A percentile compares a stretch with the other conserved stretches of the same genome.
Conservation (phyloP, 148 eudicot species). For the Linanthus parryae region DNA sequence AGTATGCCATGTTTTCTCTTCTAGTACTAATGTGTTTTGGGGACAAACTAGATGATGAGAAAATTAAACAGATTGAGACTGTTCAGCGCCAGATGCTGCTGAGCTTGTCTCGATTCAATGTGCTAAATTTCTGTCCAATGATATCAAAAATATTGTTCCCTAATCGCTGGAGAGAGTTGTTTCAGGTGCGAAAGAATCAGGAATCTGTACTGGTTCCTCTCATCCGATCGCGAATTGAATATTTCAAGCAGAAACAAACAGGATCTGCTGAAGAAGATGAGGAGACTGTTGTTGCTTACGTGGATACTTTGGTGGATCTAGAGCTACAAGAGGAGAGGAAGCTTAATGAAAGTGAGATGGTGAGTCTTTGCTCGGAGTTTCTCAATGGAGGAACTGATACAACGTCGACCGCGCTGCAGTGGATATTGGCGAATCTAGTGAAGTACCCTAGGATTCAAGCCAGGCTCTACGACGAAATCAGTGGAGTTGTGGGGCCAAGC, state of each 20-base stretch:
- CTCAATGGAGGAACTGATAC: conserved; percentile 17
- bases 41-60: conserved; percentile 14
- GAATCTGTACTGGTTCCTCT: conserved; percentile 20
- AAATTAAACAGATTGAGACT: conserved; percentile 13
- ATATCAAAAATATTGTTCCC: conserved; percentile 20
- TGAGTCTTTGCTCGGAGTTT: conserved; percentile 13
- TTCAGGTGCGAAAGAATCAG: conserved; percentile 10
- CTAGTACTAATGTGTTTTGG: conserved; percentile 27
- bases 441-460: conserved; percentile 15
- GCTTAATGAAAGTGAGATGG: conserved; percentile 6
- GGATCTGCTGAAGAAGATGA: conserved; percentile 1
- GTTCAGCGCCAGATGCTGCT: conserved; percentile 15
- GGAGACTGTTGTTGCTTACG: conserved; percentile 5
- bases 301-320: conserved; percentile 13
- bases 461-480: conserved; percentile 5
- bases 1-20: conserved; percentile 18
- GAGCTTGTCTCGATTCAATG: conserved; percentile 13
- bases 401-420: conserved; percentile 11
- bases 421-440: conserved; percentile 22
- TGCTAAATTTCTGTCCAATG: conserved; percentile 22
- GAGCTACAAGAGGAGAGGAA: neutral
- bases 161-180: conserved; percentile 19
- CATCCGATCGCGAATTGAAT: conserved; percentile 12
- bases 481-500: conserved; percentile 6
- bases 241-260: too few relatives aligned